Conservation (phyloP, 2,329 filamentous ascomycete species). For the Colletotrichum sp. region DNA sequence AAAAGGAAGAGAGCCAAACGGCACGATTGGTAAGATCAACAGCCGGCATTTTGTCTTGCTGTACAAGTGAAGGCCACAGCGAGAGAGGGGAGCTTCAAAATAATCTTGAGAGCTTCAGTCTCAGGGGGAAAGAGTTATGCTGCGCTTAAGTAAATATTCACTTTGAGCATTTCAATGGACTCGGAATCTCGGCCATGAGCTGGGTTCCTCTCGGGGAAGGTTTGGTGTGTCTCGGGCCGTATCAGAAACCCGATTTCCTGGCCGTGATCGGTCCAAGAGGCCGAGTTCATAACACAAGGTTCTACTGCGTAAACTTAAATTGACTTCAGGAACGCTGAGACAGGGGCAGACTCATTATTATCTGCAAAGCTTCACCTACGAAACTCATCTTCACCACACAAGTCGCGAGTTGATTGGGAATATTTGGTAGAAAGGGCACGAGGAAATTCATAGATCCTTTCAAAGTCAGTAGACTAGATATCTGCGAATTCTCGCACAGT, state of each 20-base stretch:
- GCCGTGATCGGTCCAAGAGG: not conserved
- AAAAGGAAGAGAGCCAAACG: slow-evolving; percentile 5
- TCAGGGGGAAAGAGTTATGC: not conserved
- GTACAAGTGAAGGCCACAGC: not conserved
- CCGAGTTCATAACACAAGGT: not conserved
- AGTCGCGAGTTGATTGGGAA: too few species aligned
- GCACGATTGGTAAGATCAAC: not conserved
- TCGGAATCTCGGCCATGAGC: not conserved
- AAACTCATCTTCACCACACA: too few species aligned
- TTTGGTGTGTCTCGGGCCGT: not conserved
- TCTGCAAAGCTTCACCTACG: too few species aligned
- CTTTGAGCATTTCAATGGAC: not conserved
- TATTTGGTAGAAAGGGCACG: too few species aligned
- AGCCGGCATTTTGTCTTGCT: not conserved
- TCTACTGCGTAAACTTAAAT: not conserved
- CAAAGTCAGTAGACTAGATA: too few species aligned
- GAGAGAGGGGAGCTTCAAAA: not conserved
- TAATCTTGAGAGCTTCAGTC: not conserved
- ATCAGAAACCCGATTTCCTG: not conserved
- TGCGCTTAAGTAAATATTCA: not conserved
- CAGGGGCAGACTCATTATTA: too few species aligned
- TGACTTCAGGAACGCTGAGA: not conserved
- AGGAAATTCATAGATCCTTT: too few species aligned
- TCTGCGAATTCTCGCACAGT: too few species aligned
- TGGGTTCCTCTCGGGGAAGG: not conserved